Evolutionary conservation across 2,329 filamentous ascomycete species (phyloP), one percentile per base, ranked within the genome.

Genomic region (Sclerotiophoma versabilis): DNA sequence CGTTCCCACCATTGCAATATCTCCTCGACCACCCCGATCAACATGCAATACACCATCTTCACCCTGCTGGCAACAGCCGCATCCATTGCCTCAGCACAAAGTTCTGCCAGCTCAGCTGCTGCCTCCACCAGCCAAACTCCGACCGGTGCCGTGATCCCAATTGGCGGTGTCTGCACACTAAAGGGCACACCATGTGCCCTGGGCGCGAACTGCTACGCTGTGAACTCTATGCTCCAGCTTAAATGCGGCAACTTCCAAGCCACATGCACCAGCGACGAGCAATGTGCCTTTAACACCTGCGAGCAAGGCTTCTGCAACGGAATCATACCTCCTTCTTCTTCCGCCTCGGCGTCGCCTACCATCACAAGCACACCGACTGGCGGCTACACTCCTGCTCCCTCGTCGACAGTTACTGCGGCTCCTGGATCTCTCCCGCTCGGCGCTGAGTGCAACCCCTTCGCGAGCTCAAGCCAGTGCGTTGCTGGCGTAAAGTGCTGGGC

Each of bases 191-290:
- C 37, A 20, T 66, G 63, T 34, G 62, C 63, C 5, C 15, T 56
- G 17, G 62, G 62, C 26, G 46, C 58, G 5, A 4, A 36, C 17
- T 66, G 63, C 46, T 66, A 65, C 23, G 58, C 63, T 6, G 38
- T 27, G 5, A 65, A 65, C 52, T 64, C 50, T 1, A 48, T 39
- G 36, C 52, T 54, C 10, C 47, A 54, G 17, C 19, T 58, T 9
- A 20, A 49, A 4, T 66, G 62, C 53, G 62, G 60, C 20, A 65
- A 65, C 26, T 65, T 63, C 46, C 58, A 66, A n/a, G 50, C 63
- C 11, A 10, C 49, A 9, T 65, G 63, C 53, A 62, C 49, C 1
- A 60, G 41, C 34, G 45, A 65, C 48, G 23, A 59, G 32, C 60
- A 65, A 39, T 62, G 62, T 42, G 60, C 62, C 6, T 66, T 57